A percentile compares a stretch with the other conserved stretches of the same genome.
Evolutionary conservation across 805 yeast species (phyloP).

Genomic region (Kluyveromyces siamensis): DNA sequence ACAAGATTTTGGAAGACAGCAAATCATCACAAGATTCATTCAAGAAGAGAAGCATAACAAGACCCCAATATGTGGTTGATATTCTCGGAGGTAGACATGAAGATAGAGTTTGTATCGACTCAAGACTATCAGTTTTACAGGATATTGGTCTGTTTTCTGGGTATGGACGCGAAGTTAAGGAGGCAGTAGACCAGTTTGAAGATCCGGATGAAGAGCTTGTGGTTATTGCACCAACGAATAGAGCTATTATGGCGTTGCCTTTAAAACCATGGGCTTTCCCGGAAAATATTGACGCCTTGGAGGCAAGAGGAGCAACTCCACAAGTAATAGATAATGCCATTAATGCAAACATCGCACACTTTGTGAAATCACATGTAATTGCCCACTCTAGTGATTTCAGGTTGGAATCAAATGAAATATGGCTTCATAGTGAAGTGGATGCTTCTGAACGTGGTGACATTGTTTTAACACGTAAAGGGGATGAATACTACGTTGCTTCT

Average conservation of each 20-base stretch:
- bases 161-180: slow-evolving; percentile 57
- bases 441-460: slow-evolving; percentile 30
- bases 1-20: slow-evolving; percentile 4
- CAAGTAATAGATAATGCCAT: slow-evolving; percentile 41
- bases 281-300: slow-evolving; percentile 28
- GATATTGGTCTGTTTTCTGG: slow-evolving; percentile 56
- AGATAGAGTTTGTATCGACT: slow-evolving; percentile 14
- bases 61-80: slow-evolving; percentile 2
- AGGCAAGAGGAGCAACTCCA: slow-evolving; percentile 23
- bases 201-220: slow-evolving; percentile 34
- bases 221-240: slow-evolving; percentile 65
- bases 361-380: slow-evolving; percentile 57
- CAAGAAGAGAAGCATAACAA: not conserved
- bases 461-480: slow-evolving; percentile 30
- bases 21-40: not conserved
- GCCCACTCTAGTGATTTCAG: slow-evolving; percentile 10
- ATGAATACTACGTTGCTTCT: slow-evolving; percentile 28
- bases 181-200: slow-evolving; percentile 40
- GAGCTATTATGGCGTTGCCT: slow-evolving; percentile 41
- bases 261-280: slow-evolving; percentile 85
- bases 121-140: slow-evolving; percentile 24
- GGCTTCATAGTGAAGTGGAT: slow-evolving; percentile 20
- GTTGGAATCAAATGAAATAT: slow-evolving; percentile 10
- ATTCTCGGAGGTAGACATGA: not conserved
- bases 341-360: slow-evolving; percentile 43